phyloP scores from a whole-genome alignment of 352 stramenopile species.

The Phytophthora macrochlamydospora region DNA sequence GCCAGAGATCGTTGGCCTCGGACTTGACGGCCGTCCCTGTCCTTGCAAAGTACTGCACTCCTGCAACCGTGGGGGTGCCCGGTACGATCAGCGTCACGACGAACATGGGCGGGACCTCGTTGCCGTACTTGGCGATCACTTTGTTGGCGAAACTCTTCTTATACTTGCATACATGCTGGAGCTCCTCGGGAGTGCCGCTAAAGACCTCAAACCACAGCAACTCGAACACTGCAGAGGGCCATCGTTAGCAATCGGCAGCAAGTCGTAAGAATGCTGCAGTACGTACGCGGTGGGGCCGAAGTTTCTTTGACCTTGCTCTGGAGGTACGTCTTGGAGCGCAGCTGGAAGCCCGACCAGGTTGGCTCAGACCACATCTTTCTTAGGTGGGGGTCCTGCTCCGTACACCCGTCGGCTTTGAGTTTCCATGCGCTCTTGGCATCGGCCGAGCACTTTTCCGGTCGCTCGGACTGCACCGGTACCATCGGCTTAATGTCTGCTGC shows the following conservation, averaged over 20 bases:
- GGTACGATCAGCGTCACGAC: constrained; percentile 78
- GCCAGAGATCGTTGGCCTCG: constrained; percentile 58
- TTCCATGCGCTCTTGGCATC: constrained; percentile 52
- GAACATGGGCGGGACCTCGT: constrained; percentile 74
- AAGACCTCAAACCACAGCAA: constrained; percentile 87
- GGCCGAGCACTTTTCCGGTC: constrained; percentile 40
- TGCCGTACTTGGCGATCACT: constrained; percentile 65
- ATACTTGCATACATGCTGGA: constrained; percentile 70
- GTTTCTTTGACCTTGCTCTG: constrained; percentile 65
- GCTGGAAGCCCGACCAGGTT: constrained; percentile 61
- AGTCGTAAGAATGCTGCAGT: neutral
- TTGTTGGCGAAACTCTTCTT: constrained; percentile 75
- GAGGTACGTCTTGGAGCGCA: constrained; percentile 78
- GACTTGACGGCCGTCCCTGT: constrained; percentile 31
- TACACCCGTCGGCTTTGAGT: constrained; percentile 43
- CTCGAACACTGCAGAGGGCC: constrained; percentile 63
- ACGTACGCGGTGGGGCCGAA: constrained; percentile 67
- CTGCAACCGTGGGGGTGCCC: constrained; percentile 64
- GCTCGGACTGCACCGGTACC: constrained; percentile 19
- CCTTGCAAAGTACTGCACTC: constrained; percentile 78
- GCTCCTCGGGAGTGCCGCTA: constrained; percentile 62
- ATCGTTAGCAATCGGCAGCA: neutral
- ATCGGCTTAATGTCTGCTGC: constrained; percentile 18
- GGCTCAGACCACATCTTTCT: constrained; percentile 80
- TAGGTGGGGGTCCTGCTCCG: constrained; percentile 47